A percentile compares a stretch with the other conserved stretches of the same genome.
These are phyloP conservation scores for Sarocladiaceae sp. DNA, from an alignment of 2,329 filamentous ascomycete genomes.

Conservation along the genomic window DNA sequence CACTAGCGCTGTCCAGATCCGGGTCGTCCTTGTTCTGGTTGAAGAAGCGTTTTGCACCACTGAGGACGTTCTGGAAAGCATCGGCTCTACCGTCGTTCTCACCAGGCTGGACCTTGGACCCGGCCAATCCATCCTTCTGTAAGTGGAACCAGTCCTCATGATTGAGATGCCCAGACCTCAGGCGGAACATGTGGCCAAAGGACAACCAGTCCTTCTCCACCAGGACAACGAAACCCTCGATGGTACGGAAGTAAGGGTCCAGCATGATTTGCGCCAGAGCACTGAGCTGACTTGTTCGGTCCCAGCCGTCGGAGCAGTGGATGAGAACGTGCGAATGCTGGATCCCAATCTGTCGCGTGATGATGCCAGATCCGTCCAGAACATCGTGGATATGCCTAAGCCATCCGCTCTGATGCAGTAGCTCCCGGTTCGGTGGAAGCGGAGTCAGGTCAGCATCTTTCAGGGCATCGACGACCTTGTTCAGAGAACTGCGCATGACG, in stretches of 20 bases:
- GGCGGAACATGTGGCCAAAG: conserved; percentile 95
- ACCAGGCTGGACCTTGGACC: conserved; percentile 54
- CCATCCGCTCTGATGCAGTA: conserved; percentile 81
- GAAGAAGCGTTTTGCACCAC: conserved; percentile 85
- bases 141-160: conserved; percentile 92
- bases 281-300: conserved; percentile 90
- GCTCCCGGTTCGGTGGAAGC: conserved; percentile 73
- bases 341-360: conserved; percentile 81
- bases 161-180: conserved; percentile 80
- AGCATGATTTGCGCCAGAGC: conserved; percentile 88
- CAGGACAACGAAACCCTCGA: conserved; percentile 90
- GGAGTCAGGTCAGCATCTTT: conserved; percentile 88
- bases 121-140: conserved; percentile 72
- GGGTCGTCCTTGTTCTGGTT: conserved; percentile 57
- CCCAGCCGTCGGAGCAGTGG: conserved; percentile 98
- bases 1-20: conserved; percentile 50
- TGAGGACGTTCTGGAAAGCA: conserved; percentile 79
- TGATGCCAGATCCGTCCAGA: conserved; percentile 75
- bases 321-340: conserved; percentile 93
- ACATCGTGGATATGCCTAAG: conserved; percentile 81
- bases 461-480: conserved; percentile 79
- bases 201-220: conserved; percentile 98
- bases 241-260: conserved; percentile 89
- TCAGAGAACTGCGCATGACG: conserved; percentile 88
- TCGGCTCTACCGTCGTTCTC: conserved; percentile 59